Base-by-base conservation (phyloP, 768 basidiomycete species). In the Ramaria rubella region DNA sequence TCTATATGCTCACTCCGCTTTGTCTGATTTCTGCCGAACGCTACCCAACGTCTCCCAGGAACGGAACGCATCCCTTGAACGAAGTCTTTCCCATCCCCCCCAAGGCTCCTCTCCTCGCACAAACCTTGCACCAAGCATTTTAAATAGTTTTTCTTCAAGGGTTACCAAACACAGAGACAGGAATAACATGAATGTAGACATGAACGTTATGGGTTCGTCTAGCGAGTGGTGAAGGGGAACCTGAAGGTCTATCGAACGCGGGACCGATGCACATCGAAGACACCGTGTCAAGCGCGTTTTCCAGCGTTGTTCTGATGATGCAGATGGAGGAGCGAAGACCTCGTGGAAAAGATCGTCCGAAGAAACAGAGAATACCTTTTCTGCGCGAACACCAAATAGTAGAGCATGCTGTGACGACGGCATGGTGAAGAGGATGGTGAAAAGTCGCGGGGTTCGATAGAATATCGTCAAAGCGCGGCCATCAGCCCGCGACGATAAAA, bases 31-130 rank as follows among this genome's bases (percentile, higher is more conserved):
- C n/a, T 26, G 46, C 27, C 46, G 17, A 19, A 48, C 46, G 27
- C 46, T 48, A 6, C 46, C 46, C 46, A 48, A 9, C 12, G 5
- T 30, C 6, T 30, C 29, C 12, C 26, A 11, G 26, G 46, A 24
- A 48, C 17, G 2, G 1, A 5, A 27, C 27, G 24, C 4, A 30
- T 14, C 1, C 1, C 12, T 30, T 2, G 46, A 29, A 48, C 26
- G 46, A 26, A 58, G 36, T 31, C 69, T 49, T 40, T 49, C 66
- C 83, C 81, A 79, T 44, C 69, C 64, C 29, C 61, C 64, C 82
- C 82, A 84, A 5, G 82, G 81, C 63, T 84, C 83, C 24, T 72
- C 64, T 1, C 81, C 81, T 12, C 59, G 60, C 0, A 84, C 78
- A 40, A 80, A 73, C 46, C 79, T 68, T 17, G 80, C 84, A 0